Conservation (phyloP, 2,329 filamentous ascomycete genomes). For the Alternaria rosae region DNA sequence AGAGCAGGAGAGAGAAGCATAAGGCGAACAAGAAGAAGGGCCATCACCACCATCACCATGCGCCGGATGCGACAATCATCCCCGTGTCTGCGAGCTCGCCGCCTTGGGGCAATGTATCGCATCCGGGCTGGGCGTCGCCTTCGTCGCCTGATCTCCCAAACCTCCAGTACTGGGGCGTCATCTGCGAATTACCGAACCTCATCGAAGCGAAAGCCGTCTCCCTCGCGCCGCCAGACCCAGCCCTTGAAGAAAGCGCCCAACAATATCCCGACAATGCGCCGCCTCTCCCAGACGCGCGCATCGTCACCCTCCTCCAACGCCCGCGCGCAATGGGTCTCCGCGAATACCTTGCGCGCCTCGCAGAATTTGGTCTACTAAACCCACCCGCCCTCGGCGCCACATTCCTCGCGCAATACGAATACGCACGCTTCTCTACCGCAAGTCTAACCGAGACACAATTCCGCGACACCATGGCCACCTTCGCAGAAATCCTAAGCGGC, state of each 20-base stretch:
- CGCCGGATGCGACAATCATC: conserved; percentile 43
- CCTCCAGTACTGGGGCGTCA: conserved; percentile 82
- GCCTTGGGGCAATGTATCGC: conserved; percentile 83
- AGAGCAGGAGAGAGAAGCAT: conserved; percentile 41
- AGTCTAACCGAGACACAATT: conserved; percentile 76
- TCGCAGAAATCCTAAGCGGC: conserved; percentile 78
- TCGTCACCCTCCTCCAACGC: conserved; percentile 75
- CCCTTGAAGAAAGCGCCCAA: conserved; percentile 36
- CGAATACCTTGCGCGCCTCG: conserved; percentile 78
- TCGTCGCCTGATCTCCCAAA: conserved; percentile 75
- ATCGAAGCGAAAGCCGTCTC: conserved; percentile 95
- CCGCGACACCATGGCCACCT: conserved; percentile 79
- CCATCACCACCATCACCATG: conserved; percentile 29
- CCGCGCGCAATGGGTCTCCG: conserved; percentile 75
- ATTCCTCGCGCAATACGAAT: conserved; percentile 82
- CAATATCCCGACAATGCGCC: conserved; percentile 37
- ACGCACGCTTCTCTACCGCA: conserved; percentile 78
- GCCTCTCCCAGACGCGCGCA: conserved; percentile 66
- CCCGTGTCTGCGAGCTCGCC: conserved; percentile 56
- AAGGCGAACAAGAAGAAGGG: conserved; percentile 40
- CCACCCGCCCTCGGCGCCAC: conserved; percentile 57
- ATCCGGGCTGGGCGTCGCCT: conserved; percentile 88
- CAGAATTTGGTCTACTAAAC: conserved; percentile 69
- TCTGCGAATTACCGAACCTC: conserved; percentile 84
- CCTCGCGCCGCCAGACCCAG: conserved; percentile 70